Base-by-base conservation (phyloP, 331 rosid species). In the Erythrophleum ivorense region DNA sequence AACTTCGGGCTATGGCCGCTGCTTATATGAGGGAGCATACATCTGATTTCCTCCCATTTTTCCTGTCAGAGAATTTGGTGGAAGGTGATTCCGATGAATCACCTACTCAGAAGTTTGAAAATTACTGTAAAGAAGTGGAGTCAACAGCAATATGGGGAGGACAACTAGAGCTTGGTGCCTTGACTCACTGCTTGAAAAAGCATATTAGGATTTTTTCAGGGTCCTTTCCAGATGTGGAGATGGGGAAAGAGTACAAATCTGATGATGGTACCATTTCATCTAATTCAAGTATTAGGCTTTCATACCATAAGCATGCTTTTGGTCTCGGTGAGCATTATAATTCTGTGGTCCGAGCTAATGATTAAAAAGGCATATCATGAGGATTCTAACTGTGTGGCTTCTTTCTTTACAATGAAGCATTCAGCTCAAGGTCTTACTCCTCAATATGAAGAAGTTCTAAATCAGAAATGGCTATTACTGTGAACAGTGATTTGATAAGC, bases 261-360 rank as follows among this genome's bases (percentile, higher is more conserved):
- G 84, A 69, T 4, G 82, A 55, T 33, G 86, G 36, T n/a, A 64
- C 65, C 16, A 86, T 54, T 82, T 66, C 86, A 29, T 66, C 85
- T 14, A 81, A 76, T 80, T 90, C 89, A 2, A 87, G 93, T 62
- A 83, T 96, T 43, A 84, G 87, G 92, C 86, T 96, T 70, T 94
- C 99, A 29, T 94, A 89, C 87, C 99, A 96, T 78, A 94, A 50
- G 93, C 98, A 94, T 76, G 98, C 97, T 45, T 96, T 90, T 82
- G 99, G 99, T 73, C 93, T 94, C 9, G 98, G 98, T 34, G 97
- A 96, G 91, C 98, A 94, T 84, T 96, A 96, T 75, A 96, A 92
- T 81, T 96, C 95, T 65, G 84, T 96, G 82, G 92, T 94, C 73
- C 90, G 97, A 84, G 34, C 74, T 83, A 13, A 2, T 85, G 86